A percentile compares a stretch with the other conserved stretches of the same genome.
These are phyloP conservation scores for Boletus vinaceobasis DNA, from an alignment of 768 basidiomycete genomes.

Conservation along the genomic window DNA sequence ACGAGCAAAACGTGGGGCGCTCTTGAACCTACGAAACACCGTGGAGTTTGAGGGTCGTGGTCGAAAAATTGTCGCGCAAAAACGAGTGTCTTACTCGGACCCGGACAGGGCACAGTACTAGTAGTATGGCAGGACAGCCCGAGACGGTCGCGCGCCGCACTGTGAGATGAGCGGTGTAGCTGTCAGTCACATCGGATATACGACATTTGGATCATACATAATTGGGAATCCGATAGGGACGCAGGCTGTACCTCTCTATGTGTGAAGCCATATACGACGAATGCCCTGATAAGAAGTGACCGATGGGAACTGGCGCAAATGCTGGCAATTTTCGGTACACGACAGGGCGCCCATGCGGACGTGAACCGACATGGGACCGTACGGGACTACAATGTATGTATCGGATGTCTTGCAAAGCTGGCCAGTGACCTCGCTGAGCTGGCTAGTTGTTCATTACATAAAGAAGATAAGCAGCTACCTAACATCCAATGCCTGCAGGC, in stretches of 20 bases:
- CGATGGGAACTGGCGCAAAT: constrained; percentile 38
- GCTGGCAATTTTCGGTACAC: constrained; percentile 12
- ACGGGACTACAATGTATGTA: no score
- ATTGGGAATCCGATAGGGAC: constrained; percentile 32
- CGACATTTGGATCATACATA: constrained; percentile 22
- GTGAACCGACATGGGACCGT: background rate
- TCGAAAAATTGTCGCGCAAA: no score
- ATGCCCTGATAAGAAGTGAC: constrained; percentile 47
- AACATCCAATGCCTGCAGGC: constrained; percentile 68
- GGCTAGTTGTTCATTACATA: constrained; percentile 36
- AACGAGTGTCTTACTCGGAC: constrained; percentile 26
- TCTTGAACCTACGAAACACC: constrained; percentile 18
- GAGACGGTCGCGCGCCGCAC: background rate
- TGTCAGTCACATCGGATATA: constrained; percentile 25
- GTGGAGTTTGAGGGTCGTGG: constrained; percentile 25
- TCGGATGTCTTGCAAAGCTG: no score
- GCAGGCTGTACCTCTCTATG: constrained; percentile 21
- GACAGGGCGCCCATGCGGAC: background rate
- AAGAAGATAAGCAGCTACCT: constrained; percentile 37
- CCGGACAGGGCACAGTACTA: constrained; percentile 4
- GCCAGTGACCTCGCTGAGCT: no score
- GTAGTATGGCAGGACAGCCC: background rate
- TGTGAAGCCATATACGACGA: constrained; percentile 38
- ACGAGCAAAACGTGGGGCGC: constrained; percentile 28
- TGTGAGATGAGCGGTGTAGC: constrained; percentile 19